Evolutionary conservation across 176 grass and related monocot species (phyloP).

Genomic region (Phyllostachys edulis): DNA sequence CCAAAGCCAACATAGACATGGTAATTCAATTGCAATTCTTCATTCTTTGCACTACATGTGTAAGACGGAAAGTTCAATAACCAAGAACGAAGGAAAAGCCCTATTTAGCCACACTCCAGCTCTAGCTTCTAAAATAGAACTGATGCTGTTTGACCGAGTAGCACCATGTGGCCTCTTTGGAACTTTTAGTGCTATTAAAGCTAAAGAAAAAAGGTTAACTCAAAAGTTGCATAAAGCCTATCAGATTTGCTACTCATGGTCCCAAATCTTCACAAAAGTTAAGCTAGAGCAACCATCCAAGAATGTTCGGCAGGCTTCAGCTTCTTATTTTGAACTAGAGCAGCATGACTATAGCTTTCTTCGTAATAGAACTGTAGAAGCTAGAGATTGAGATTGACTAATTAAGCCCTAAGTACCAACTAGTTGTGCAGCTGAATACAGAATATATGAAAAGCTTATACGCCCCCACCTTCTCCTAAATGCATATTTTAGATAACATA

Average conservation of each 20-base stretch:
- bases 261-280: neutral
- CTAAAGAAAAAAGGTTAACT: neutral
- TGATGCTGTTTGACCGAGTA: neutral
- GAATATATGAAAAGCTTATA: neutral
- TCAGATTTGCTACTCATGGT: neutral
- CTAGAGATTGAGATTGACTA: neutral
- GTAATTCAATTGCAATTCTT: neutral
- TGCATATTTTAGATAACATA: neutral
- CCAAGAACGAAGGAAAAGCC: neutral
- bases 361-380: neutral
- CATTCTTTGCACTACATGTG: neutral
- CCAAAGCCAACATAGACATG: neutral
- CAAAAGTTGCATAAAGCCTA: neutral
- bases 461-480: neutral
- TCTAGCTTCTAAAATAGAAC: neutral
- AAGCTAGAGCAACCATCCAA: neutral
- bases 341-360: neutral
- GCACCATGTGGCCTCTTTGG: neutral
- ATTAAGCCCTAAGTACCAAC: neutral
- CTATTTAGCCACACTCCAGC: neutral
- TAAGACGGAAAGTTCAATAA: neutral
- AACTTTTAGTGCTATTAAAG: neutral
- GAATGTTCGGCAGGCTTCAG: neutral
- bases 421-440: neutral
- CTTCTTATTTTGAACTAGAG: constrained; percentile 3